Evolutionary conservation across 768 basidiomycete genomes (phyloP).

Genomic region (Neoboletus magnificus): DNA sequence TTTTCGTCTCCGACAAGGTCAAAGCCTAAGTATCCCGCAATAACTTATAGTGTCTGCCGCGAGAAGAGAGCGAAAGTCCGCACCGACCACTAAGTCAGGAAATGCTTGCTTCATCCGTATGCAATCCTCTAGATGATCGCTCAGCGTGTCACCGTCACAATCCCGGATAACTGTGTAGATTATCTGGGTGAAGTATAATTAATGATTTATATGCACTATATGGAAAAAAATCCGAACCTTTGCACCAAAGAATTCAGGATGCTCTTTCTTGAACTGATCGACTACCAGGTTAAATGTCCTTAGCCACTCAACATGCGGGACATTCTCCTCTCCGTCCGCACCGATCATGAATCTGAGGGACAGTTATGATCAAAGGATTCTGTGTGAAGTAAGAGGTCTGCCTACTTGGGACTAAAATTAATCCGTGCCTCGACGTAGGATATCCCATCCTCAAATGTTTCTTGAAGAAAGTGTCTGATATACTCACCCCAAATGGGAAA

Average conservation of each 20-base stretch:
- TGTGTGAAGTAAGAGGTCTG: not conserved
- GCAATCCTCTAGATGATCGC: constrained; percentile 72
- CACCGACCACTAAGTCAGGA: constrained; percentile 68
- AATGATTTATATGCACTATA: not conserved
- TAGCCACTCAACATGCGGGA: constrained; percentile 62
- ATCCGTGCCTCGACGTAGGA: constrained; percentile 68
- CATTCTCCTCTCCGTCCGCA: constrained; percentile 51
- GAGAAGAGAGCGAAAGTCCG: constrained; percentile 3
- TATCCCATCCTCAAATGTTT: constrained; percentile 67
- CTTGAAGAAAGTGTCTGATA: constrained; percentile 57
- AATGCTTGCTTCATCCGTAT: constrained; percentile 70
- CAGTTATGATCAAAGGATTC: not conserved
- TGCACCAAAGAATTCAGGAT: constrained; percentile 62
- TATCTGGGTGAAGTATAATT: constrained; percentile 40
- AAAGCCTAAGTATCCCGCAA: constrained; percentile 48
- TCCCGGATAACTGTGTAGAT: constrained; percentile 66
- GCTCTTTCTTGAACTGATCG: constrained; percentile 53
- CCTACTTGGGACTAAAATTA: constrained; percentile 59
- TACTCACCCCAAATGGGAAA: constrained; percentile 59
- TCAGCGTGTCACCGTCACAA: constrained; percentile 53
- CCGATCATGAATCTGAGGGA: constrained; percentile 50
- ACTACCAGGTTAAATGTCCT: constrained; percentile 49
- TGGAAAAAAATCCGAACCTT: constrained; percentile 39
- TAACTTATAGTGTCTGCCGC: not conserved
- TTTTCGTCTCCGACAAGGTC: constrained; percentile 82